Base-by-base conservation (phyloP, 2,329 filamentous ascomycete genomes). In the Aspergillus candidus region DNA sequence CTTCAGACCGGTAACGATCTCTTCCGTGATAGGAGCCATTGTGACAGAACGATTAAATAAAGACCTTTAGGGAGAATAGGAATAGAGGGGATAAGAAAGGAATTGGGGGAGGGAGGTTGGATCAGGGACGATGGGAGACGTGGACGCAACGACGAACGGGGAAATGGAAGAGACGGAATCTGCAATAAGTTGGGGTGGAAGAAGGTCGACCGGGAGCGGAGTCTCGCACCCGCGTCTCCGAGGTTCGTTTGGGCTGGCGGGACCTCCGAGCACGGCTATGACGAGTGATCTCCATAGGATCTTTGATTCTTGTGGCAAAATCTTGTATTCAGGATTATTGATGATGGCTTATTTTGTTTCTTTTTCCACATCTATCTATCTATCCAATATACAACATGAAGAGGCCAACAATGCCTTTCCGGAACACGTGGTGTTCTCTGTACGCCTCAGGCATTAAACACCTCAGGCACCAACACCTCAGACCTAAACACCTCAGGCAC, bases 1-100 rank as follows among this genome's bases (percentile, higher is more conserved):
- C 74, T 90, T 89, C 63, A 97, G 81, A 72, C 84, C 79, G 69
- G 89, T 82, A 65, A 94, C 81, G 53, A 72, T 69, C 67, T 89
- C 82, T 65, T 93, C 86, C 67, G 86, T 84, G 71, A 91, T 83
- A 66, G 87, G 86, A 71, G 88, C 86, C 90, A 96, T 96, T 77
- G 77, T 71, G 68, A 66, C 40, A 40, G 47, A 40, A 43, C 41
- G 41, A 39, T 15, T 27, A 33, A 29, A 13, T 22, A 14, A 22
- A 27, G 18, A 39, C 29, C 43, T 43, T 44, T 41, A 39, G 51
- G 51, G 41, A 51, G 42, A 55, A 57, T 55, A 53, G 58, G 59
- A 54, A 50, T 51, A 48, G 38, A 47, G 43, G 43, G 47, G 46
- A 41, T 39, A 32, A 48, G 46, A 40, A 46, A 46, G 38, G 40